A percentile compares a stretch with the other conserved stretches of the same genome.
These are phyloP conservation scores for Claviceps arundinis DNA, from an alignment of 2,329 filamentous ascomycete genomes.

Conservation along the genomic window DNA sequence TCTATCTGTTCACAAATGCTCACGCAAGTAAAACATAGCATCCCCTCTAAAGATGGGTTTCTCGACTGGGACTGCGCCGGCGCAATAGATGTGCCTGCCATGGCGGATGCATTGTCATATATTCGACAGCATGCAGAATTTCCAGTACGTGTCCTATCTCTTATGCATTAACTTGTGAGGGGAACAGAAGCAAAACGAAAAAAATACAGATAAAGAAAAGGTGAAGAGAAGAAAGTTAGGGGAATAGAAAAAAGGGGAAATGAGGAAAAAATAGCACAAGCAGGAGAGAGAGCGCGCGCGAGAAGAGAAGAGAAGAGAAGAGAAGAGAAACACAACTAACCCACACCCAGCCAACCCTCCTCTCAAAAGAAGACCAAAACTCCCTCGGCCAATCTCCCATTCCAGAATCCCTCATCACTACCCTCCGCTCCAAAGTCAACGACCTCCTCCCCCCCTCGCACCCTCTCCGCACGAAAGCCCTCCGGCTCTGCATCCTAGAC, in stretches of 20 bases:
- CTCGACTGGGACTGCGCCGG: conserved; percentile 88
- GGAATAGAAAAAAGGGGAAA: not conserved
- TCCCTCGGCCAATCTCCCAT: conserved; percentile 43
- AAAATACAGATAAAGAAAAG: not conserved
- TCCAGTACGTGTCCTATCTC: conserved; percentile 19
- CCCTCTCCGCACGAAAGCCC: conserved; percentile 16
- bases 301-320: too few species aligned
- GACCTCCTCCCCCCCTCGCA: conserved; percentile 31
- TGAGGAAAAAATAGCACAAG: not conserved
- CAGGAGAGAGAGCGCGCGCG: too few species aligned
- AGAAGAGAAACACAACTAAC: not conserved
- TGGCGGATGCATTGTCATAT: conserved; percentile 54
- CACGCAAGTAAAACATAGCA: conserved; percentile 21
- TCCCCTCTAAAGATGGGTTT: conserved; percentile 46
- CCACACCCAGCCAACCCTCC: conserved; percentile 15
- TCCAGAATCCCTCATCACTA: conserved; percentile 29
- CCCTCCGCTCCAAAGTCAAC: conserved; percentile 33
- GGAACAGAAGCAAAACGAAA: not conserved
- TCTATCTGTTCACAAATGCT: not conserved
- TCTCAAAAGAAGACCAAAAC: conserved; percentile 45
- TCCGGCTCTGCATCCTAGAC: conserved; percentile 62
- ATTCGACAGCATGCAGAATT: conserved; percentile 56
- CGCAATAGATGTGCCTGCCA: conserved; percentile 56
- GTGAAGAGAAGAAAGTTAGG: not conserved
- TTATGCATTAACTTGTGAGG: too few species aligned